These are phyloP conservation scores for Iberis amara DNA, from an alignment of 441 rosid species.

Conservation along the genomic window DNA sequence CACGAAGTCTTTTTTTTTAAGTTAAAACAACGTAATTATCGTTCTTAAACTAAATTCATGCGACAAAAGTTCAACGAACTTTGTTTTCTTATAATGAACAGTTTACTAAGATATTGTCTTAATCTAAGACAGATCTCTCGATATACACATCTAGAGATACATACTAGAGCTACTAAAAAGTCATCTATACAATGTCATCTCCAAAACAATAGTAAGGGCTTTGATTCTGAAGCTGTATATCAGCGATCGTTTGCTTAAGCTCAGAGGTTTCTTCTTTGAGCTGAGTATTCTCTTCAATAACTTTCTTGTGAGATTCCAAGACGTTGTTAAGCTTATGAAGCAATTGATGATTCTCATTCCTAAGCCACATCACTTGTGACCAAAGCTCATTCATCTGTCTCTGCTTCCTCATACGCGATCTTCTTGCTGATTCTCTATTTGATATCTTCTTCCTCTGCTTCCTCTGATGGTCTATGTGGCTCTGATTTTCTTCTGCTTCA, in stretches of 20 bases:
- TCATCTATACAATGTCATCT: slow-evolving; percentile 27
- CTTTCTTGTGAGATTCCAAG: slow-evolving; percentile 49
- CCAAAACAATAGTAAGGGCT: slow-evolving; percentile 46
- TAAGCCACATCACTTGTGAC: slow-evolving; percentile 51
- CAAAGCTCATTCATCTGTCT: slow-evolving; percentile 55
- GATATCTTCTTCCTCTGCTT: slow-evolving; percentile 58
- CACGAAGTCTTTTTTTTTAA: no score
- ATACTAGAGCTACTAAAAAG: not conserved
- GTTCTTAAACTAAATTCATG: no score
- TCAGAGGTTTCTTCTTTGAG: slow-evolving; percentile 61
- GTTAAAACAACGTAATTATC: no score
- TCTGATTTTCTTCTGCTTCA: slow-evolving; percentile 67
- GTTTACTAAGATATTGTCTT: no score
- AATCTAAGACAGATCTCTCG: no score
- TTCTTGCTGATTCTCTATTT: slow-evolving; percentile 53
- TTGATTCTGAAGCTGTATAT: slow-evolving; percentile 50
- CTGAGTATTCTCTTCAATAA: slow-evolving; percentile 51
- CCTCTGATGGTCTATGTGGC: slow-evolving; percentile 36
- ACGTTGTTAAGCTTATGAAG: slow-evolving; percentile 52
- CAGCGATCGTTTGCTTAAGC: slow-evolving; percentile 55
- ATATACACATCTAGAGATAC: no score
- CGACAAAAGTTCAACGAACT: no score
- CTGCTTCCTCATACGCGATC: slow-evolving; percentile 64
- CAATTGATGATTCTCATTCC: slow-evolving; percentile 54
- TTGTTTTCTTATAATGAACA: no score